Evolutionary conservation across 331 rosid genomes (phyloP).

Genomic region (Malus hybrid): DNA sequence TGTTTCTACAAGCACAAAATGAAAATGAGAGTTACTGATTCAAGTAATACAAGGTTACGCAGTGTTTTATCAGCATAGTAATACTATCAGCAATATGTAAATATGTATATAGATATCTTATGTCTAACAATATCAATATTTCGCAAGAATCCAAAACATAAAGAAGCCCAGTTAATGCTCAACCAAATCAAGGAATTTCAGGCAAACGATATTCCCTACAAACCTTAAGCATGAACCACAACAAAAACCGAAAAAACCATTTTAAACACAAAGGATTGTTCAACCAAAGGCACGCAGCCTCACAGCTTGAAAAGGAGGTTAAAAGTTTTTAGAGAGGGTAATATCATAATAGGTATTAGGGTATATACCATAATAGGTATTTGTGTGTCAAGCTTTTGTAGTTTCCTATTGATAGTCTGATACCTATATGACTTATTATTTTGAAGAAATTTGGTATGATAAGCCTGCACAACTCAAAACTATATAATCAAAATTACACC

Average conservation of each 20-base stretch:
- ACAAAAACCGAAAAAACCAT: not conserved
- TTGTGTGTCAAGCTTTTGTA: not conserved
- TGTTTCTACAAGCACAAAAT: slow-evolving; percentile 66
- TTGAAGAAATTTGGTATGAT: not conserved
- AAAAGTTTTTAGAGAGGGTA: not conserved
- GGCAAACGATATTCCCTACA: not conserved
- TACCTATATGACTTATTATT: not conserved
- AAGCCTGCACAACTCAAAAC: not conserved
- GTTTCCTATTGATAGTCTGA: not conserved
- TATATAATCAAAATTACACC: not conserved
- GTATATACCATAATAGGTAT: not conserved
- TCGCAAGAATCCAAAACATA: not conserved
- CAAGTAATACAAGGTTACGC: not conserved
- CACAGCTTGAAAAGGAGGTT: not conserved
- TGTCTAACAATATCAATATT: not conserved
- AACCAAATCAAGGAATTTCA: slow-evolving; percentile 4
- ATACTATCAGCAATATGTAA: not conserved
- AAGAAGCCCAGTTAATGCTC: slow-evolving; percentile 2
- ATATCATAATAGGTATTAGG: not conserved
- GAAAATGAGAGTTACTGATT: slow-evolving; percentile 21
- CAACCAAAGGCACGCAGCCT: not conserved
- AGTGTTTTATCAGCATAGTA: not conserved
- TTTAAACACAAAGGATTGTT: not conserved
- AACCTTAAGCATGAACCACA: not conserved
- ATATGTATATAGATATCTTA: not conserved